Evolutionary conservation across 1,284 basidiomycete genomes (phyloP).

Genomic region (Cryptococcus hybrid): DNA sequence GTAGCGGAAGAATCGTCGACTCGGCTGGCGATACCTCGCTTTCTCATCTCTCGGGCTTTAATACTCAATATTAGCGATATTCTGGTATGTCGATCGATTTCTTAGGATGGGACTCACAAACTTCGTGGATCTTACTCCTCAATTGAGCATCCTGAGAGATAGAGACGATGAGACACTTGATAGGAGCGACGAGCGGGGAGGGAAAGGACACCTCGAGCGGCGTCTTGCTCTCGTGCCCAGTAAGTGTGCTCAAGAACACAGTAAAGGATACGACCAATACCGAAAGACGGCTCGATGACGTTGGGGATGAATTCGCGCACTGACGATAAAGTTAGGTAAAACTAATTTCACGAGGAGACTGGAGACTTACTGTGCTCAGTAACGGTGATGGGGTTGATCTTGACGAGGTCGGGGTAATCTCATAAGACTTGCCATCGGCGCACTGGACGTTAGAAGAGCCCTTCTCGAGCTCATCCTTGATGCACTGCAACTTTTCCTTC

Average conservation of each 20-base stretch:
- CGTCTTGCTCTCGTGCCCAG: slow-evolving; percentile 90
- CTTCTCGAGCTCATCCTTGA: slow-evolving; percentile 74
- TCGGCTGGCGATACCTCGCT: slow-evolving; percentile 82
- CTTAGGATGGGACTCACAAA: slow-evolving; percentile 65
- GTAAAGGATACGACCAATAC: slow-evolving; percentile 95
- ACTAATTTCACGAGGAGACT: neutral
- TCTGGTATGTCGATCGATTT: neutral
- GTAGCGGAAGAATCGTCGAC: slow-evolving; percentile 95
- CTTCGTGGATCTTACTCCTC: slow-evolving; percentile 77
- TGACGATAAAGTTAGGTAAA: slow-evolving; percentile 32
- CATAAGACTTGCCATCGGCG: slow-evolving; percentile 67
- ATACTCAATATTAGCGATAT: slow-evolving; percentile 2
- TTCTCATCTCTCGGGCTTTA: slow-evolving; percentile 77
- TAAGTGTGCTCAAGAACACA: slow-evolving; percentile 92
- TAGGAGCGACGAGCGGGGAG: slow-evolving; percentile 89
- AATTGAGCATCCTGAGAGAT: slow-evolving; percentile 85
- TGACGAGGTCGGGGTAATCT: slow-evolving; percentile 73
- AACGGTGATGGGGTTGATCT: slow-evolving; percentile 79
- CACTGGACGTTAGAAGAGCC: slow-evolving; percentile 52
- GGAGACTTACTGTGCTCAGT: slow-evolving; percentile 74
- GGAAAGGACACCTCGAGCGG: slow-evolving; percentile 83
- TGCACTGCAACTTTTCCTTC: slow-evolving; percentile 64
- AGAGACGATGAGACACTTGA: slow-evolving; percentile 96
- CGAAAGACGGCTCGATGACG: slow-evolving; percentile 98
- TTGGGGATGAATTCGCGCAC: slow-evolving; percentile 95